phyloP scores from a whole-genome alignment of 1,139 yeast genomes.

The Yamadazyma siamensis region DNA sequence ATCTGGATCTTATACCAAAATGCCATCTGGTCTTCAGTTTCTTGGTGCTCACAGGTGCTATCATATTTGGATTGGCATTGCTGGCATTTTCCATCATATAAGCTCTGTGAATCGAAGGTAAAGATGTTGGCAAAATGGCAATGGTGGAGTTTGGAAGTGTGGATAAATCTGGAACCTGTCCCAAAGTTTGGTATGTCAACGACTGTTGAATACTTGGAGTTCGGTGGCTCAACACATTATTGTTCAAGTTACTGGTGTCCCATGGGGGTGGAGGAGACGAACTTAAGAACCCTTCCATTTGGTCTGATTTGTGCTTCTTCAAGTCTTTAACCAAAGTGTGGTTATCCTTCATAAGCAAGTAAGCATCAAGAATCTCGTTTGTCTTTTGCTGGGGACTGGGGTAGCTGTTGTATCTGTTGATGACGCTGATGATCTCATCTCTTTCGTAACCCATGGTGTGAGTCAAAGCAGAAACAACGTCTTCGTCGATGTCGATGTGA shows the following conservation, averaged over 20 bases:
- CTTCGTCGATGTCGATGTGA: constrained; percentile 64
- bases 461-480: constrained; percentile 73
- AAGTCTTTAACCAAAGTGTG: constrained; percentile 64
- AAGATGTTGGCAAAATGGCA: constrained; percentile 88
- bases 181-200: constrained; percentile 47
- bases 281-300: constrained; percentile 49
- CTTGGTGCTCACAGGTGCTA: constrained; percentile 73
- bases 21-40: constrained; percentile 97
- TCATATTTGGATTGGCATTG: constrained; percentile 39
- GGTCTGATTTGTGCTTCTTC: constrained; percentile 51
- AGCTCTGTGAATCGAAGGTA: constrained; percentile 93
- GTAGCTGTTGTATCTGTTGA: constrained; percentile 35
- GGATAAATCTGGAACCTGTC: constrained; percentile 49
- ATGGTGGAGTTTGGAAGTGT: constrained; percentile 65
- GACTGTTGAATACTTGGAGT: constrained; percentile 48
- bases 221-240: constrained; percentile 17
- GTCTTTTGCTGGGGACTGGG: constrained; percentile 15
- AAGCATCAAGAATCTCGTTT: constrained; percentile 89
- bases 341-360: constrained; percentile 83
- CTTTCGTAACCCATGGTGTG: constrained; percentile 91
- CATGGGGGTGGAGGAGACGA: constrained; percentile 47
- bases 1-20: constrained; percentile 93
- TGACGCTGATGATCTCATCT: constrained; percentile 79
- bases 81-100: constrained; percentile 66
- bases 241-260: constrained; percentile 11